Evolutionary conservation across 768 basidiomycete species (phyloP), one percentile per base, ranked within the genome.

Genomic region (Mycena metata): DNA sequence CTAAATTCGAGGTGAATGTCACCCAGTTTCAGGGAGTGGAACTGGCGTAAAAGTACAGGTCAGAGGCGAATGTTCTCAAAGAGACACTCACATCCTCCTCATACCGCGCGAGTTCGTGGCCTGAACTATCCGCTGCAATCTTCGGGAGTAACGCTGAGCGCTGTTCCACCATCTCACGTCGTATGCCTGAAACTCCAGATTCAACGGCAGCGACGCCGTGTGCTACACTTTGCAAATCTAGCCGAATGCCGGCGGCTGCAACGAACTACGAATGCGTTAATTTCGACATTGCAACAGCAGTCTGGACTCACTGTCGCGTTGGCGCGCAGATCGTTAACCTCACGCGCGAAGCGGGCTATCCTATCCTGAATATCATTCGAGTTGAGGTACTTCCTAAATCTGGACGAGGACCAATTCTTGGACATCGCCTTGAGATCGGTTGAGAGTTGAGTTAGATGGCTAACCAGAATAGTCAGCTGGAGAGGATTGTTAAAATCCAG

Each of bases 1-100:
- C 23, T 19, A 12, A 63, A 63, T 3, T 63, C 41, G 1, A 63
- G 17, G 8, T 63, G 16, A 12, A 63, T 63, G 12, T 63, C 61
- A 5, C 61, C 61, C 1, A 63, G 10, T 46, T 63, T 63, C 3
- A 63, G 19, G 2, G 51, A 41, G 35, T 63, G 61, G 30, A 43
- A 63, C 60, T 61, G 2, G 47, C n/a, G n/a, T 46, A 19, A 2
- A 46, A 46, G 17, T 16, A 16, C n/a, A n/a, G n/a, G 17, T n/a
- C 45, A 46, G n/a, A 46, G 45, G 8, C 15, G 30, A 3, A 30
- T 30, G 6, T 30, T 30, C 3, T 3, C 3, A 30, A 6, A 30
- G 30, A 30, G 30, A 30, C 5, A 39, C 39, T 39, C 39, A 39
- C 39, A 15, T 39, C 39, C 11, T 39, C 11, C 15, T 39, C 39